These are phyloP conservation scores for Cephalotrichum gorgonifer DNA, from an alignment of 2,329 filamentous ascomycete species.

Conservation along the genomic window DNA sequence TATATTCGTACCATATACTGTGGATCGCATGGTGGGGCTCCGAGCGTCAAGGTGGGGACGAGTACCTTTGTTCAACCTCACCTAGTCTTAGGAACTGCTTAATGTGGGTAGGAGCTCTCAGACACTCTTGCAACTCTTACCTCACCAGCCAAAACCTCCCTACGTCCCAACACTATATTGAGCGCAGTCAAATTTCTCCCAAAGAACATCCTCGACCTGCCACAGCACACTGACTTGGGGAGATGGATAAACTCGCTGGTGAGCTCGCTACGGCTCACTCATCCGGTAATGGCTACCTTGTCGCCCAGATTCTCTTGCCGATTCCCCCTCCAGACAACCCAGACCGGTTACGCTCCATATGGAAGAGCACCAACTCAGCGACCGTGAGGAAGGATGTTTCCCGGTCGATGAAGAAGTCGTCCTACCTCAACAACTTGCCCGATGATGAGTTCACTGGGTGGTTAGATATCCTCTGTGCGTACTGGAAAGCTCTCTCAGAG, in stretches of 20 bases:
- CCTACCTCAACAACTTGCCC: conserved; percentile 41
- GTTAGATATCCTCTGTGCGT: conserved; percentile 73
- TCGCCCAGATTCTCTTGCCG: conserved; percentile 69
- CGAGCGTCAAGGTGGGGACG: background rate
- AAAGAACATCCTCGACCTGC: background rate
- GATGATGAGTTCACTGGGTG: conserved; percentile 67
- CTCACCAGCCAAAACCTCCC: background rate
- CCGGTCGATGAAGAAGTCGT: conserved; percentile 57
- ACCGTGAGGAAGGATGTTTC: conserved; percentile 61
- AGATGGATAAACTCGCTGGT: conserved; percentile 61
- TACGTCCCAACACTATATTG: background rate
- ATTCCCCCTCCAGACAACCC: conserved; percentile 51
- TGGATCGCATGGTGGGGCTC: background rate
- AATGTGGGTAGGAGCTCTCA: background rate
- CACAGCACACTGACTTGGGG: background rate
- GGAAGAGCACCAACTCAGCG: conserved; percentile 57
- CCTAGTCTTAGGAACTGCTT: background rate
- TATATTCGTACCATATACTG: background rate
- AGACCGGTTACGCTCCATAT: conserved; percentile 58
- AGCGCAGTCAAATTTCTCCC: background rate
- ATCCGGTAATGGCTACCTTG: conserved; percentile 55
- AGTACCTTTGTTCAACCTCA: background rate
- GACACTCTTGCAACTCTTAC: background rate
- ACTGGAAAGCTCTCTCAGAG: conserved; percentile 73
- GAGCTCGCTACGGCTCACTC: conserved; percentile 63